phyloP scores from a whole-genome alignment of 2,329 filamentous ascomycete genomes.

The Berkeleyomyces rouxiae region DNA sequence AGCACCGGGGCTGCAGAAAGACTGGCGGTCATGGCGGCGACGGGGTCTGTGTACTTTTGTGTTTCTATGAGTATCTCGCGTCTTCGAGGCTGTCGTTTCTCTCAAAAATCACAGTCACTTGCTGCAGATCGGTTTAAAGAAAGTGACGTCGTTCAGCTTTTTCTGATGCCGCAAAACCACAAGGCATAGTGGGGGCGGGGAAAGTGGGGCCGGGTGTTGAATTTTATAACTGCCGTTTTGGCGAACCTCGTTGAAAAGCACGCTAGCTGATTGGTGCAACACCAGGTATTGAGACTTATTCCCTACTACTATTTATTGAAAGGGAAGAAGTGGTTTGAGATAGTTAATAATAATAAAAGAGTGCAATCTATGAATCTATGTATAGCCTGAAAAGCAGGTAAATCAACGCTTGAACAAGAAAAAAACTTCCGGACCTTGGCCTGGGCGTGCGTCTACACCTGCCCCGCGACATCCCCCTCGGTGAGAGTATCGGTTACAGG shows the following conservation, averaged over 20 bases:
- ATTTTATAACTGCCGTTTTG: constrained; percentile 2
- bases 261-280: not conserved
- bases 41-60: not conserved
- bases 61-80: not conserved
- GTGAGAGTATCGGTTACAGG: not conserved
- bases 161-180: not conserved
- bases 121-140: not conserved
- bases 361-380: not conserved
- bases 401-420: not conserved
- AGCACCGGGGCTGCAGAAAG: constrained; percentile 40
- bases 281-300: not conserved
- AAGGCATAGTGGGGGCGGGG: constrained; percentile 1
- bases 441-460: not conserved
- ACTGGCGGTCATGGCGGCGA: constrained; percentile 27
- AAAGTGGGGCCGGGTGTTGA: not conserved
- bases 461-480: not conserved
- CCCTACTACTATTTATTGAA: not conserved
- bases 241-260: not conserved
- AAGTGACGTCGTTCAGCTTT: constrained; percentile 6
- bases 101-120: too few relatives aligned
- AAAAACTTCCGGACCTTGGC: not conserved
- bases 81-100: not conserved
- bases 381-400: not conserved
- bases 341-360: not conserved
- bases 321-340: not conserved